Conservation (phyloP, 495 filamentous ascomycete species). For the Penicillium bovifimosum region DNA sequence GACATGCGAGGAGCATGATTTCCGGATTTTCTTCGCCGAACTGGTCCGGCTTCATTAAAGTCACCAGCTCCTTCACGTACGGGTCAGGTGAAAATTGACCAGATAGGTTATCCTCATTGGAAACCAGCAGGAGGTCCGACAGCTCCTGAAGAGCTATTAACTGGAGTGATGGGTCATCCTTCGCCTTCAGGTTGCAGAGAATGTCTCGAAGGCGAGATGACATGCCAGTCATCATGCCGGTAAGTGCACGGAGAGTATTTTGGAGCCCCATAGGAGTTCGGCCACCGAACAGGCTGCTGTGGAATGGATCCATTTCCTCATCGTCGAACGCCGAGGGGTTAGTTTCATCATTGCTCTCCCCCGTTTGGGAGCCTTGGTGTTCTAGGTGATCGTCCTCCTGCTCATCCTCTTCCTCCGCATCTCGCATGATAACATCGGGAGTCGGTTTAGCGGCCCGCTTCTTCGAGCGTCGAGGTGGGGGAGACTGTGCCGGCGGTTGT, state of each 20-base stretch:
- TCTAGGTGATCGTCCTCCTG: slow-evolving; percentile 34
- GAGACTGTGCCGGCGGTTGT: slow-evolving; percentile 29
- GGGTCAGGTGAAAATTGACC: slow-evolving; percentile 92
- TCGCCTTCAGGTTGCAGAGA: slow-evolving; percentile 74
- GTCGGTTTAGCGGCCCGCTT: slow-evolving; percentile 52
- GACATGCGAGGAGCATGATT: slow-evolving; percentile 95
- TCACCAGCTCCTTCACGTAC: slow-evolving; percentile 91
- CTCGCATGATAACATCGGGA: slow-evolving; percentile 48
- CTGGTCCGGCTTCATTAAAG: slow-evolving; percentile 85
- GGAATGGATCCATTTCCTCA: slow-evolving; percentile 76
- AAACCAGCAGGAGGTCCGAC: slow-evolving; percentile 86
- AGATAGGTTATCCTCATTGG: slow-evolving; percentile 93
- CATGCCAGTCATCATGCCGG: slow-evolving; percentile 83
- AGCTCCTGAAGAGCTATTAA: slow-evolving; percentile 90
- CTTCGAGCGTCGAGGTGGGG: slow-evolving; percentile 42
- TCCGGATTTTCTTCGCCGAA: slow-evolving; percentile 89
- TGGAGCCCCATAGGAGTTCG: slow-evolving; percentile 64
- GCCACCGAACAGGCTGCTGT: slow-evolving; percentile 63
- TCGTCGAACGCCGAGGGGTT: slow-evolving; percentile 49
- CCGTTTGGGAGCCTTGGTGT: slow-evolving; percentile 41
- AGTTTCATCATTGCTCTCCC: slow-evolving; percentile 57
- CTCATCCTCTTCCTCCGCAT: slow-evolving; percentile 40
- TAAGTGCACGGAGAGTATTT: slow-evolving; percentile 76
- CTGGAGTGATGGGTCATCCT: slow-evolving; percentile 84
- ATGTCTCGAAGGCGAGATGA: slow-evolving; percentile 77